Base-by-base conservation (phyloP, 768 basidiomycete genomes). In the Amylocystis lapponica region DNA sequence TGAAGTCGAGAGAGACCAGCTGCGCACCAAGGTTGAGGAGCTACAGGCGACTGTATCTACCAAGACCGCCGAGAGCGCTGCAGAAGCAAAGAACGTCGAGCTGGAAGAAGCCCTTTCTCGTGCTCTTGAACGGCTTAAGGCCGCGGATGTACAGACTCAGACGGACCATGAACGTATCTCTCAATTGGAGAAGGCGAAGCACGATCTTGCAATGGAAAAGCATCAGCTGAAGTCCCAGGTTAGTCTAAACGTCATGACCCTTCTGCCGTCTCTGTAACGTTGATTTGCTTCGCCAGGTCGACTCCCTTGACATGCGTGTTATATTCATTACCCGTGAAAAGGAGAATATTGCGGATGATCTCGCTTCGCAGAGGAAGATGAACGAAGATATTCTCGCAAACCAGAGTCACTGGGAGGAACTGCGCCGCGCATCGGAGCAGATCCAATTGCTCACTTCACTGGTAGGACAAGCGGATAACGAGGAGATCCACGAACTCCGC, bases 381-480 rank as follows among this genome's bases (percentile, higher is more conserved):
- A 70, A 79, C 44, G 79, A 86, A 32, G 66, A 71, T 20, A 65
- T 86, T 14, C 36, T 69, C 1, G 65, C 74, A 20, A 83, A 90
- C 50, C 81, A 85, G 54, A 69, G 61, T n/a, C 78, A 85, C 41
- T 89, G 85, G 87, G 83, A 86, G n/a, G 77, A 81, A 33, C 69
- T 90, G 17, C 81, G 71, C 21, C 77, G 74, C 36, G 74, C 81
- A 2, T 71, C 79, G 3, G 83, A 87, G 54, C 84, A 90, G 60
- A 76, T 92, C 23, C 83, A 86, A 42, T 56, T 69, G 37, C 74
- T 92, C 27, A 70, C 81, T 17, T 71, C 64, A 37, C 65, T 81
- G 27, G 71, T 88, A 44, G 70, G 74, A 4, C 78, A 80, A 54
- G 71, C 70, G 10, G 83, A 85, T 49, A 79, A 76, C 50, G 83